Conservation (phyloP, 352 stramenopile species). For the Globisporangium megalacanthum region DNA sequence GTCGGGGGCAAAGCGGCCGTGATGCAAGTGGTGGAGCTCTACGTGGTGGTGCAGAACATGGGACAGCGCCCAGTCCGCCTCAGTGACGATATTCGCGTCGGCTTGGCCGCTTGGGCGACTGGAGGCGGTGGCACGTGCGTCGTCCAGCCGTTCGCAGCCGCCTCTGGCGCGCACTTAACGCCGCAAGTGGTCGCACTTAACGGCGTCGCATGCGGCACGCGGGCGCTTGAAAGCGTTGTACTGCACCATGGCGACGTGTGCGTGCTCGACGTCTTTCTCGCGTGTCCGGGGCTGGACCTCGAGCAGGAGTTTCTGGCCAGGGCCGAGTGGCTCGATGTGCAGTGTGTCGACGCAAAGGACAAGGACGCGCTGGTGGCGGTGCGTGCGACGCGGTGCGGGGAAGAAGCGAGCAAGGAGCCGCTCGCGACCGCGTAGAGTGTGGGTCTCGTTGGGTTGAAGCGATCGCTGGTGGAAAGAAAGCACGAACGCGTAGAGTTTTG, state of each 20-base stretch:
- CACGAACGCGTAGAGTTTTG: too few relatives aligned
- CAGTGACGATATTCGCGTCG: slow-evolving; percentile 30
- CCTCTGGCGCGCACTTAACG: slow-evolving; percentile 36
- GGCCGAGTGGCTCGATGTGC: too few relatives aligned
- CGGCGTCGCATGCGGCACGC: slow-evolving; percentile 14
- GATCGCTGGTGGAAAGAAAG: too few relatives aligned
- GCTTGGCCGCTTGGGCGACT: neutral
- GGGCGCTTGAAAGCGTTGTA: slow-evolving; percentile 19
- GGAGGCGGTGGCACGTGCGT: slow-evolving; percentile 3
- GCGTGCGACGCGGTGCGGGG: too few relatives aligned
- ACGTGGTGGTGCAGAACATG: slow-evolving; percentile 51
- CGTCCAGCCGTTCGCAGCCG: slow-evolving; percentile 25
- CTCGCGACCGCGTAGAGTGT: too few relatives aligned
- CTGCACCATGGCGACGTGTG: slow-evolving; percentile 42
- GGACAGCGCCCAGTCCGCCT: slow-evolving; percentile 18
- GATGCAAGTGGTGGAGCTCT: slow-evolving; percentile 53
- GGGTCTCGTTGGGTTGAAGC: too few relatives aligned
- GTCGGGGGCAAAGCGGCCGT: slow-evolving; percentile 33
- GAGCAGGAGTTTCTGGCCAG: slow-evolving; percentile 41
- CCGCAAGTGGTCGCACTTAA: slow-evolving; percentile 39
- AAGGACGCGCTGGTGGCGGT: too few relatives aligned
- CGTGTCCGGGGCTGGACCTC: slow-evolving; percentile 40
- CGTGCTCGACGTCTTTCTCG: slow-evolving; percentile 47
- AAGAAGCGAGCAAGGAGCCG: too few relatives aligned
- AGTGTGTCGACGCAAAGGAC: too few relatives aligned